Evolutionary conservation across 352 stramenopile genomes (phyloP), one percentile per base, ranked within the genome.

Genomic region (Pythium coloratum): DNA sequence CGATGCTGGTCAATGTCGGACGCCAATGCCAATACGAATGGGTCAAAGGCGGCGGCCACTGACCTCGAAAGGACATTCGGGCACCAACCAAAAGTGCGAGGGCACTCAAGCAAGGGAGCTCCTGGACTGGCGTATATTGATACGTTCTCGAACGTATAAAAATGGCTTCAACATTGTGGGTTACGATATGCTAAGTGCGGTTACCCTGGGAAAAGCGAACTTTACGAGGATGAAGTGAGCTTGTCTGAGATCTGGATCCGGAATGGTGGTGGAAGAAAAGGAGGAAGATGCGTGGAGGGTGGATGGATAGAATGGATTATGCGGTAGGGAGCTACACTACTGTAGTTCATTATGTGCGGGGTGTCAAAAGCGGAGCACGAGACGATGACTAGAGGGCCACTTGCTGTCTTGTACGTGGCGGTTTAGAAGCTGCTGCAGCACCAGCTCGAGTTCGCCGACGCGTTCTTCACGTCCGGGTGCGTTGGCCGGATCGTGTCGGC

Each of bases 351-450:
- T 44, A 53, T 53, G 46, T 16, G 6, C 7, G 18, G 9, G 44
- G 14, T 13, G 1, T 51, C 44, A 51, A 51, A 51, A 51, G 44
- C 10, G 44, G 36, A 44, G 36, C 28, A 42, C 7, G 34, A 42
- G 34, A 42, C 10, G 16, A 6, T 26, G 42, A 10, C 8, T 49
- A 16, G 18, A 49, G 28, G 28, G 28, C 28, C 42, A 26, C 18
- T 16, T 12, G 42, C 42, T 32, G 20, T 32, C 46, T 40, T 5
- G 10, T 44, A 14, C 16, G 38, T 3, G 28, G 46, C 13, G 46
- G 46, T 9, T 81, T 74, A 96, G 58, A 96, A 96, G 72, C 86
- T 96, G 82, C 67, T 94, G 88, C 88, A 96, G 81, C 86, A 96
- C 79, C 81, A 92, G 62, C 82, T 78, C 33, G 78, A 86, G 60